Percentiles rank a stretch among this genome's conserved stretches.
Evolutionary conservation across 331 rosid genomes (phyloP).

Genomic region (Malus hybrid): DNA sequence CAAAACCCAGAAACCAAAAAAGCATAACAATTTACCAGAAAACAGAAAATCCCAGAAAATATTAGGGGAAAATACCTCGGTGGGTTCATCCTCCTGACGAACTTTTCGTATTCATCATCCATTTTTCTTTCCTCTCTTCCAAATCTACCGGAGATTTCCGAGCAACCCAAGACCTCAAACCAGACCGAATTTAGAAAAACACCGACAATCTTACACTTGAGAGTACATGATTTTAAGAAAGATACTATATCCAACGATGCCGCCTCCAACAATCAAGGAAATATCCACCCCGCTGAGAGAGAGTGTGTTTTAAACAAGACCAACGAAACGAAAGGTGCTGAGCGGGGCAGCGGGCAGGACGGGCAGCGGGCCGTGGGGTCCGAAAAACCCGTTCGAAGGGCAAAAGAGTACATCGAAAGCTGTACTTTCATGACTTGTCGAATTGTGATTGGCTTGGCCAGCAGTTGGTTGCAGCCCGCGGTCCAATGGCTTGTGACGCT

Average conservation of each 20-base stretch:
- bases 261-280: slow-evolving; percentile 30
- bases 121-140: slow-evolving; percentile 8
- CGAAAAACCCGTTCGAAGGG: neutral
- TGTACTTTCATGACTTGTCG: neutral
- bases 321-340: neutral
- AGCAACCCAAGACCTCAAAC: neutral
- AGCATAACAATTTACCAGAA: neutral
- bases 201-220: neutral
- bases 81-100: slow-evolving; percentile 80
- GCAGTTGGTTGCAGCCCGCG: neutral
- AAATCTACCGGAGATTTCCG: neutral
- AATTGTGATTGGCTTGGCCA: neutral
- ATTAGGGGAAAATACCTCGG: slow-evolving; percentile 39
- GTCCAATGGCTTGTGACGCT: no score
- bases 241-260: slow-evolving; percentile 5
- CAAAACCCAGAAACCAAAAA: slow-evolving; percentile 7
- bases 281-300: neutral
- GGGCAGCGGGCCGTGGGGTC: neutral
- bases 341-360: neutral
- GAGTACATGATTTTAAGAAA: neutral
- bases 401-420: neutral
- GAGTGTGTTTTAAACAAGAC: neutral
- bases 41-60: neutral
- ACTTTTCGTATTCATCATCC: slow-evolving; percentile 87
- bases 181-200: neutral